A percentile compares a stretch with the other conserved stretches of the same genome.
phyloP scores from a whole-genome alignment of 495 filamentous ascomycete species.

The Cercophora scortea region DNA sequence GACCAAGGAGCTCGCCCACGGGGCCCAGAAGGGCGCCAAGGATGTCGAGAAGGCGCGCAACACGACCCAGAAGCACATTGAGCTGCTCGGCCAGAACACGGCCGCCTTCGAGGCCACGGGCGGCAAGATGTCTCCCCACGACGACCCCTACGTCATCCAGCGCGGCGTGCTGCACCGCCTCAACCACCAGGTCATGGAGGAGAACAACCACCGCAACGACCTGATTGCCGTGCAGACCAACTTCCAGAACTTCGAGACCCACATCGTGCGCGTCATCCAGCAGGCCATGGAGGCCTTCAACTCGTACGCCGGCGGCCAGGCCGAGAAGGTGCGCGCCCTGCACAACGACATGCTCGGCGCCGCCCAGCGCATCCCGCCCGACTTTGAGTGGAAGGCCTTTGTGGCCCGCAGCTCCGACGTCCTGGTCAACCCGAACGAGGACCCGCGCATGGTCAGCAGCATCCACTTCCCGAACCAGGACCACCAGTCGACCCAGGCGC shows the following conservation, averaged over 20 bases:
- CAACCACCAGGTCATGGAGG: constrained; percentile 83
- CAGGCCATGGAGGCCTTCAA: constrained; percentile 71
- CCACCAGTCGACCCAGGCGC: constrained; percentile 67
- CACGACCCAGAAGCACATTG: constrained; percentile 88
- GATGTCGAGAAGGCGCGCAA: constrained; percentile 83
- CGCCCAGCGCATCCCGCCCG: constrained; percentile 72
- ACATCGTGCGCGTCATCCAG: constrained; percentile 79
- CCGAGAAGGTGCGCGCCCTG: constrained; percentile 70
- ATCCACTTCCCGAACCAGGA: constrained; percentile 83
- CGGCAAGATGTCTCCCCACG: constrained; percentile 53
- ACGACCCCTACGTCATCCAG: constrained; percentile 85
- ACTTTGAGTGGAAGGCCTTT: constrained; percentile 92
- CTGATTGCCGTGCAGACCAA: constrained; percentile 80
- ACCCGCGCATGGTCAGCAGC: constrained; percentile 59
- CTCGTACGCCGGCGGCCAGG: constrained; percentile 65
- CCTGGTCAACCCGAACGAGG: constrained; percentile 72
- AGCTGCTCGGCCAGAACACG: constrained; percentile 78
- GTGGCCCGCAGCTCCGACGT: constrained; percentile 53
- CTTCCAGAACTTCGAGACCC: constrained; percentile 81
- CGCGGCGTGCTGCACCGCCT: constrained; percentile 76
- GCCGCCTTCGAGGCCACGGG: constrained; percentile 65
- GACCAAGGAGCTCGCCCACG: constrained; percentile 73
- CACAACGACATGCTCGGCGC: constrained; percentile 74
- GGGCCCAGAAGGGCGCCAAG: constrained; percentile 82
- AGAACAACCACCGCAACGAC: constrained; percentile 91